These are phyloP conservation scores for Hemileccinum rubropunctum DNA, from an alignment of 768 basidiomycete species.

Conservation along the genomic window DNA sequence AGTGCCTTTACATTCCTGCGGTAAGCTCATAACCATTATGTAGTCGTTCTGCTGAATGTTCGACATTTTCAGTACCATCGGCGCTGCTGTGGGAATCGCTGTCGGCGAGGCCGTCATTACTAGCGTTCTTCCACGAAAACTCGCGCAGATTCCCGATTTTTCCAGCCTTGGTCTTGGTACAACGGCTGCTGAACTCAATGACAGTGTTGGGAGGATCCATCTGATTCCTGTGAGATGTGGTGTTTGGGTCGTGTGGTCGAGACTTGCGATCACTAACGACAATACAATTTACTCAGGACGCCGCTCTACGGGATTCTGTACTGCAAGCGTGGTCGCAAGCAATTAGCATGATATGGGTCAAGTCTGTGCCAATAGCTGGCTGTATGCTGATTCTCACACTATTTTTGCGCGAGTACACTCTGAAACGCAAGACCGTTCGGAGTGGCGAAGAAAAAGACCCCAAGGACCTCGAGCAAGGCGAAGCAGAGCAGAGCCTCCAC, in stretches of 20 bases:
- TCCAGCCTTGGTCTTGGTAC: conserved; percentile 32
- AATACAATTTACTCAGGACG: conserved; percentile 38
- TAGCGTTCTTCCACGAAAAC: conserved; percentile 42
- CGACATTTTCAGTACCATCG: conserved; percentile 49
- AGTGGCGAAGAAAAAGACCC: conserved; percentile 24
- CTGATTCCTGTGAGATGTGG: conserved; percentile 17
- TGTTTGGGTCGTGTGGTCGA: neutral
- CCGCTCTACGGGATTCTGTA: conserved; percentile 44
- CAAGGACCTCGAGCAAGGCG: conserved; percentile 33
- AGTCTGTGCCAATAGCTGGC: conserved; percentile 56
- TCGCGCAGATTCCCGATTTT: conserved; percentile 34
- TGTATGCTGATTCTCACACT: conserved; percentile 50
- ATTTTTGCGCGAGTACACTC: conserved; percentile 58
- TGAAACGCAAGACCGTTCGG: conserved; percentile 50
- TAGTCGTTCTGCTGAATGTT: neutral
- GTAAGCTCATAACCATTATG: conserved; percentile 31
- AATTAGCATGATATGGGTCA: conserved; percentile 63
- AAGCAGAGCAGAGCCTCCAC: neutral
- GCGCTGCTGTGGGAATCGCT: conserved; percentile 75
- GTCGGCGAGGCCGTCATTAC: conserved; percentile 70
- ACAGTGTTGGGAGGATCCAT: conserved; percentile 45
- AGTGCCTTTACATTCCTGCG: conserved; percentile 68
- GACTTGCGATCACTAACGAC: neutral
- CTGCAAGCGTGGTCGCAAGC: conserved; percentile 66
- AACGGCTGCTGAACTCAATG: conserved; percentile 41